A percentile compares a stretch with the other conserved stretches of the same genome.
Conservation (phyloP, 2,329 filamentous ascomycete species). For the Incumbomyces lentus region DNA sequence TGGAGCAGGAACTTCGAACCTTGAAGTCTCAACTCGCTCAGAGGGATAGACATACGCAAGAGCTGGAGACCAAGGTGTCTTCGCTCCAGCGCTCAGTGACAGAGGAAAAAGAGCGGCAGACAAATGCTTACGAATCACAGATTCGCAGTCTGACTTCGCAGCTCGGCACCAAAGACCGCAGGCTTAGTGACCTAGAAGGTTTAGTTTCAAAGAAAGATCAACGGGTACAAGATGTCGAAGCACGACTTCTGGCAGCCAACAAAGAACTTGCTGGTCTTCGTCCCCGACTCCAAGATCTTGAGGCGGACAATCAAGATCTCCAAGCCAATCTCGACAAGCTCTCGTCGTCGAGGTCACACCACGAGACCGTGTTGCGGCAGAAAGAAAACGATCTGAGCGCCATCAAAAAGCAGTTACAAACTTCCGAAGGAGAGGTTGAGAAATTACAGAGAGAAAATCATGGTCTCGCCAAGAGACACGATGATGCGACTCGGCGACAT, state of each 20-base stretch:
- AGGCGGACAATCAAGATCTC: conserved; percentile 70
- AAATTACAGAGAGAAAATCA: conserved; percentile 70
- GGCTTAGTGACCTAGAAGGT: conserved; percentile 73
- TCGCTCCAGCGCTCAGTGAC: conserved; percentile 5
- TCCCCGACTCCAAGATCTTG: conserved; percentile 63
- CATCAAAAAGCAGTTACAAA: conserved; percentile 73
- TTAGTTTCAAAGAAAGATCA: conserved; percentile 79
- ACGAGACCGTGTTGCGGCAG: conserved; percentile 82
- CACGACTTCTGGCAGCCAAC: conserved; percentile 66
- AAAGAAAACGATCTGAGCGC: conserved; percentile 90
- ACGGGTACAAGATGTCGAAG: conserved; percentile 77
- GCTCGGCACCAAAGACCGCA: conserved; percentile 76
- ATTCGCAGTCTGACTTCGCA: conserved; percentile 89
- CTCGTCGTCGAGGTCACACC: conserved; percentile 84
- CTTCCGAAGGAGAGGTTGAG: conserved; percentile 69
- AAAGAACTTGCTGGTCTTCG: conserved; percentile 70
- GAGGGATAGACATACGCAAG: conserved; percentile 14
- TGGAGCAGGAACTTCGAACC: conserved; percentile 18
- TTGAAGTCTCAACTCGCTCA: conserved; percentile 16
- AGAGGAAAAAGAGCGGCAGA: conserved; percentile 14
- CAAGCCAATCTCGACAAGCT: conserved; percentile 78
- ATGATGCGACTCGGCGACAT: conserved; percentile 63
- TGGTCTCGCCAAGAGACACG: conserved; percentile 57
- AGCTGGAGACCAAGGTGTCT: conserved; percentile 17
- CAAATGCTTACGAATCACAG: conserved; percentile 38